A percentile compares a stretch with the other conserved stretches of the same genome.
These are phyloP conservation scores for Hortaea werneckii DNA, from an alignment of 2,329 filamentous ascomycete species.

Conservation along the genomic window DNA sequence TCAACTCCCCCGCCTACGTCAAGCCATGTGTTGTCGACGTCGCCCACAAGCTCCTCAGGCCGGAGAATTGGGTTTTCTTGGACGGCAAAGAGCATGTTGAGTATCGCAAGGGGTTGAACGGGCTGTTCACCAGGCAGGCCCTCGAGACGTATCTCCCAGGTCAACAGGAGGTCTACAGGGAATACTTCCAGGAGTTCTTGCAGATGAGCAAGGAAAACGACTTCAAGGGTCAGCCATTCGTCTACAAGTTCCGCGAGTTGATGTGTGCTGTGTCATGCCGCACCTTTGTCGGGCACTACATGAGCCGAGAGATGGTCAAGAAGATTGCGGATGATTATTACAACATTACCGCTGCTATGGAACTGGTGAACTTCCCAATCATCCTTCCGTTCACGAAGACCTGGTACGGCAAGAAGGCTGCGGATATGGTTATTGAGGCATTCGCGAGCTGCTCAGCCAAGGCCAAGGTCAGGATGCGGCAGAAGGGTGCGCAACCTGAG, in stretches of 20 bases:
- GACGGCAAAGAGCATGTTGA: slow-evolving; percentile 93
- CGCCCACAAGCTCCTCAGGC: slow-evolving; percentile 84
- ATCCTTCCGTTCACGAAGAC: slow-evolving; percentile 91
- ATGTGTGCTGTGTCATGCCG: slow-evolving; percentile 92
- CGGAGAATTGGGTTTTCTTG: slow-evolving; percentile 93
- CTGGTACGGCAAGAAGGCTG: slow-evolving; percentile 94
- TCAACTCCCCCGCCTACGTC: slow-evolving; percentile 85
- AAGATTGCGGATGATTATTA: slow-evolving; percentile 96
- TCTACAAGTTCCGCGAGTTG: slow-evolving; percentile 84
- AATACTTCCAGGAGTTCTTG: slow-evolving; percentile 73
- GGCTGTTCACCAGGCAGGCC: slow-evolving; percentile 83
- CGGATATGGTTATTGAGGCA: slow-evolving; percentile 81
- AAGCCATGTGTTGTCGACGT: slow-evolving; percentile 95
- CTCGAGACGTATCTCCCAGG: slow-evolving; percentile 81
- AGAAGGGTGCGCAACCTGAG: slow-evolving; percentile 71
- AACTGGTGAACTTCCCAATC: slow-evolving; percentile 96
- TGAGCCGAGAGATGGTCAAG: slow-evolving; percentile 79
- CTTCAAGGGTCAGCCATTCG: slow-evolving; percentile 73
- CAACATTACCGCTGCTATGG: slow-evolving; percentile 85
- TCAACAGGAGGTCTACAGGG: slow-evolving; percentile 83
- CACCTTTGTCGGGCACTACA: slow-evolving; percentile 96
- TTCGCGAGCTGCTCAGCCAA: slow-evolving; percentile 89
- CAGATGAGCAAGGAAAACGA: slow-evolving; percentile 57
- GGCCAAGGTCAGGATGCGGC: slow-evolving; percentile 68
- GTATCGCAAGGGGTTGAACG: slow-evolving; percentile 93